Evolutionary conservation across 2,329 filamentous ascomycete genomes (phyloP), one percentile per base, ranked within the genome.

Genomic region (Claviceps quebecensis): DNA sequence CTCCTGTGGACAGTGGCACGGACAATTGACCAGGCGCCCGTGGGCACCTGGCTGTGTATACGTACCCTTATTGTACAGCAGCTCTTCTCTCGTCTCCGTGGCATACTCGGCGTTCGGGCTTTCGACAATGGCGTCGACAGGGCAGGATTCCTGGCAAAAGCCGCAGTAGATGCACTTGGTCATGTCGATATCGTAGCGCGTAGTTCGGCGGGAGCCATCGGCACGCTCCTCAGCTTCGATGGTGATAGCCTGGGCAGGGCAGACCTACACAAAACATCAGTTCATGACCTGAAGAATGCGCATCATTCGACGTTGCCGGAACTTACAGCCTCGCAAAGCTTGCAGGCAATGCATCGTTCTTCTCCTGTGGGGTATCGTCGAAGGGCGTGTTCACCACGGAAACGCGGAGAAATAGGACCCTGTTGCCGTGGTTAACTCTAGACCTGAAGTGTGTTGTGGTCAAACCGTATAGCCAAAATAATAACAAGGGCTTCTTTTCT

Each of bases 111-210:
- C 76, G 60, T 81, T 81, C 58, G 78, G 78, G 47, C 73, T 77
- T 68, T 81, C 78, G 52, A 81, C 78, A 59, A 80, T 98, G 54
- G 93, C 93, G 72, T 98, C 93, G 51, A 98, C 93, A 45, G 93
- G 93, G 74, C 93, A 98, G 58, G 87, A 95, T 76, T 98, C 93
- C 75, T 96, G 91, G 80, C 93, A 97, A 75, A 95, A 94, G 49
- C 93, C 93, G 69, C 93, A 97, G 81, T 97, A 98, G 72, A 98
- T 98, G 75, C 93, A 98, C 79, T 98, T 98, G 65, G 93, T 97
- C 93, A 98, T 98, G 73, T 98, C 93, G 66, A 98, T 96, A 69
- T 98, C 93, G 73, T 98, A 98, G 67, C 91, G 83, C 54, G 91
- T 96, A 49, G 93, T 98, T 66, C 93, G 83, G 70, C 93, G 83